These are phyloP conservation scores for Cytauxzoon felis DNA, from an alignment of 169 alveolate genomes.

Conservation along the genomic window DNA sequence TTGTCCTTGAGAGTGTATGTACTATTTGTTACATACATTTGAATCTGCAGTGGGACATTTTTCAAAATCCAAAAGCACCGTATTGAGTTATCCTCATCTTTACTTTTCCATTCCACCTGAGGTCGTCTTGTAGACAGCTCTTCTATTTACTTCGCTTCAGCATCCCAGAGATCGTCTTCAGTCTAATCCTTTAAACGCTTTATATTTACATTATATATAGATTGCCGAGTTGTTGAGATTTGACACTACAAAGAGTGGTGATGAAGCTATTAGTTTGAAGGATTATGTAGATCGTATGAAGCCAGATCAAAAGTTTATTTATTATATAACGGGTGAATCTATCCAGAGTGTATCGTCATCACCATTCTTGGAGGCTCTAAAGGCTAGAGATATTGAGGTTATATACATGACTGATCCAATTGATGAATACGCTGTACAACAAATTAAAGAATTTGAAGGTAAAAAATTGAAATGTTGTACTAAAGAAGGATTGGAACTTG, in stretches of 20 bases:
- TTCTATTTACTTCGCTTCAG: not conserved
- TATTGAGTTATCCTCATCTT: not conserved
- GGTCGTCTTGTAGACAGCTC: too few relatives aligned
- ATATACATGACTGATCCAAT: slow-evolving; percentile 98
- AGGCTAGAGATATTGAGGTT: slow-evolving; percentile 95
- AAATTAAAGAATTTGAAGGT: slow-evolving; percentile 96
- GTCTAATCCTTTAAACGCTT: not conserved
- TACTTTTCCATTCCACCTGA: too few relatives aligned
- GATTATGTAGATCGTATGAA: slow-evolving; percentile 98
- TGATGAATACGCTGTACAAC: slow-evolving; percentile 98
- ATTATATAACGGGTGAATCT: slow-evolving; percentile 99
- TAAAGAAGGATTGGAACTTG: slow-evolving; percentile 95
- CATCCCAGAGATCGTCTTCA: not conserved
- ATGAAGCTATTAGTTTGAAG: slow-evolving; percentile 93
- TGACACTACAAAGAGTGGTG: slow-evolving; percentile 98
- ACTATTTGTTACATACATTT: slow-evolving; percentile 33
- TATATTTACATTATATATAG: slow-evolving; percentile 44
- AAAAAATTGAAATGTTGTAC: slow-evolving; percentile 95
- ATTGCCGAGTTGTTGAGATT: slow-evolving; percentile 94
- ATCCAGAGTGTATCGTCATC: slow-evolving; percentile 92
- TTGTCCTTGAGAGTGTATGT: slow-evolving; percentile 60
- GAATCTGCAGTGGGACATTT: slow-evolving; percentile 26
- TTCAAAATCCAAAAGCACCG: too few relatives aligned
- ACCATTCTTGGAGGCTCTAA: slow-evolving; percentile 97
- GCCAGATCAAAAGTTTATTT: slow-evolving; percentile 98